These are phyloP conservation scores for Iberis amara DNA, from an alignment of 441 rosid species.

Conservation along the genomic window DNA sequence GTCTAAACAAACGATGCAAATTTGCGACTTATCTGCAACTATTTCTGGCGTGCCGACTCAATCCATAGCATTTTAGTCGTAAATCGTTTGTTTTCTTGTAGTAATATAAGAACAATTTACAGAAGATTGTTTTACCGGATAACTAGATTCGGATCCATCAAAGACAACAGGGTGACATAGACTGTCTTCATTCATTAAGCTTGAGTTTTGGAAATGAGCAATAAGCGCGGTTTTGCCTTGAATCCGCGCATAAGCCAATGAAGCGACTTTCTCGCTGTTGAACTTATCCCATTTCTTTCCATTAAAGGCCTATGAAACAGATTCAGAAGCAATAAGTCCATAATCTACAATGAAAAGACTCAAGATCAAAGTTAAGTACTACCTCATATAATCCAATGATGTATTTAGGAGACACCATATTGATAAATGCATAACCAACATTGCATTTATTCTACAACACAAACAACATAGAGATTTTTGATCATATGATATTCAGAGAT, in stretches of 20 bases:
- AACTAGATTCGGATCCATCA: too few species aligned
- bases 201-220: slow-evolving; percentile 73
- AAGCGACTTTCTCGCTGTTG: slow-evolving; percentile 77
- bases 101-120: too few species aligned
- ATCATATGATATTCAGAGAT: neutral
- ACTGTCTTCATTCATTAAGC: slow-evolving; percentile 80
- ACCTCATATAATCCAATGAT: slow-evolving; percentile 42
- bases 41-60: too few species aligned
- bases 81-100: too few species aligned
- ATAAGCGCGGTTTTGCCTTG: slow-evolving; percentile 72
- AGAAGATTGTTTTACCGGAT: too few species aligned
- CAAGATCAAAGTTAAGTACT: neutral
- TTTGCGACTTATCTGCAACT: too few species aligned
- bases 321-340: too few species aligned
- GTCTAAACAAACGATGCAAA: too few species aligned
- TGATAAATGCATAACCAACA: slow-evolving; percentile 49
- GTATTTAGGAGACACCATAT: slow-evolving; percentile 35
- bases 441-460: slow-evolving; percentile 41
- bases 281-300: slow-evolving; percentile 80
- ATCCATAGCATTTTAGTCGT: too few species aligned
- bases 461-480: neutral
- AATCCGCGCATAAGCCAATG: slow-evolving; percentile 69
- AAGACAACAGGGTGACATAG: slow-evolving; percentile 75
- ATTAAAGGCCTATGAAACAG: slow-evolving; percentile 55
- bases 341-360: too few species aligned